Conservation (phyloP, 2,329 filamentous ascomycete genomes). For the Salinomyces thailandicus region DNA sequence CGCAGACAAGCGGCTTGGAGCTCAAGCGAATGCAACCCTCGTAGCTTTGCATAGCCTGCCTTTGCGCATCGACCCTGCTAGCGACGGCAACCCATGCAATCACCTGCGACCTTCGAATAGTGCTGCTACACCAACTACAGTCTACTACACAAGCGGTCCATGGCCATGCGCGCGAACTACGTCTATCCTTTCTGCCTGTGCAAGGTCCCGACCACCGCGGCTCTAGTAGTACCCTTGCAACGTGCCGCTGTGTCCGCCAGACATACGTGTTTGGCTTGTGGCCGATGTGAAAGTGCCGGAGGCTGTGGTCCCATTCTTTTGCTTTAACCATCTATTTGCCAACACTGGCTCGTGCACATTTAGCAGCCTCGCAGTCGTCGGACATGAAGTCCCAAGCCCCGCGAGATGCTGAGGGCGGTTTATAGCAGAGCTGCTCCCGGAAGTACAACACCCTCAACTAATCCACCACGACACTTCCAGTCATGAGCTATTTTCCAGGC, state of each 20-base stretch:
- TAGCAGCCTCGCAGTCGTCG: not conserved
- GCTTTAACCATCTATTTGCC: no score
- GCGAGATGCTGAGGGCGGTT: not conserved
- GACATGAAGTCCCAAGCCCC: not conserved
- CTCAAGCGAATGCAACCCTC: not conserved
- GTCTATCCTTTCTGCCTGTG: not conserved
- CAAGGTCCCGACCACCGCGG: slow-evolving; percentile 1
- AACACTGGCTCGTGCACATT: not conserved
- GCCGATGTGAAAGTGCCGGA: no score
- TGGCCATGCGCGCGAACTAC: slow-evolving; percentile 2
- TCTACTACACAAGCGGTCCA: no score
- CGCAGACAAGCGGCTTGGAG: not conserved
- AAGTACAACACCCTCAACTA: no score
- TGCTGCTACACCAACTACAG: no score
- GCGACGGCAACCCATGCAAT: no score
- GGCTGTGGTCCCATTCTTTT: no score
- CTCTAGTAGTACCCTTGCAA: not conserved
- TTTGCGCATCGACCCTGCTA: no score
- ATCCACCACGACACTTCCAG: not conserved
- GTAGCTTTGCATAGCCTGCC: slow-evolving; percentile 6
- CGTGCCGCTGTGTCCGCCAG: not conserved
- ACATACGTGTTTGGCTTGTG: not conserved
- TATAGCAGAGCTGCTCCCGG: not conserved
- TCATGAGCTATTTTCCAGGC: slow-evolving; percentile 1
- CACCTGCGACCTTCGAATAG: no score